Conservation (phyloP, 371 early-diverging fungal species). For the Rhizopus microsporus region DNA sequence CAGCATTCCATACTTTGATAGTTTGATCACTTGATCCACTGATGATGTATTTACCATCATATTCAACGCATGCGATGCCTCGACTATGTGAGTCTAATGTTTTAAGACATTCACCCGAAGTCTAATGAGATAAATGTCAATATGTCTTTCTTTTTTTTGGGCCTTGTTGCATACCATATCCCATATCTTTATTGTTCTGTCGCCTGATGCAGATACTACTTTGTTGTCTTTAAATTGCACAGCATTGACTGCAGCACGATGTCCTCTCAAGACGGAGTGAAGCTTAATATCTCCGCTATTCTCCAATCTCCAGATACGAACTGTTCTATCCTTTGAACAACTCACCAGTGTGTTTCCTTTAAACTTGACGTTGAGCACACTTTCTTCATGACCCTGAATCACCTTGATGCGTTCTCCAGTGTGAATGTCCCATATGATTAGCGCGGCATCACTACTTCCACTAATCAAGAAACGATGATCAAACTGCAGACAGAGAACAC, state of each 20-base stretch:
- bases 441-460: slow-evolving; percentile 81
- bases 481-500: slow-evolving; percentile 84
- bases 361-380: slow-evolving; percentile 74
- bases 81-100: slow-evolving; percentile 68
- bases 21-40: slow-evolving; percentile 97
- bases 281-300: slow-evolving; percentile 62
- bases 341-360: slow-evolving; percentile 67
- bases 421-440: slow-evolving; percentile 78
- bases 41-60: slow-evolving; percentile 86
- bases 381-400: slow-evolving; percentile 63
- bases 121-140: slow-evolving; percentile 4
- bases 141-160: background rate
- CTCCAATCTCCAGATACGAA: slow-evolving; percentile 75
- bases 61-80: slow-evolving; percentile 95
- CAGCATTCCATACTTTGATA: slow-evolving; percentile 93
- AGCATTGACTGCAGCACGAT: slow-evolving; percentile 80
- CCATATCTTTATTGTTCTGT: slow-evolving; percentile 81
- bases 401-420: slow-evolving; percentile 64
- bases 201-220: slow-evolving; percentile 83
- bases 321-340: slow-evolving; percentile 87
- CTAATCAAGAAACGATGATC: slow-evolving; percentile 75
- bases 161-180: slow-evolving; percentile 36
- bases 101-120: slow-evolving; percentile 58
- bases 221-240: slow-evolving; percentile 63
- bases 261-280: slow-evolving; percentile 54